Percentiles rank a stretch among this genome's conserved stretches.
These are phyloP conservation scores for Ustilago curta DNA, from an alignment of 1,284 basidiomycete species.

Conservation along the genomic window DNA sequence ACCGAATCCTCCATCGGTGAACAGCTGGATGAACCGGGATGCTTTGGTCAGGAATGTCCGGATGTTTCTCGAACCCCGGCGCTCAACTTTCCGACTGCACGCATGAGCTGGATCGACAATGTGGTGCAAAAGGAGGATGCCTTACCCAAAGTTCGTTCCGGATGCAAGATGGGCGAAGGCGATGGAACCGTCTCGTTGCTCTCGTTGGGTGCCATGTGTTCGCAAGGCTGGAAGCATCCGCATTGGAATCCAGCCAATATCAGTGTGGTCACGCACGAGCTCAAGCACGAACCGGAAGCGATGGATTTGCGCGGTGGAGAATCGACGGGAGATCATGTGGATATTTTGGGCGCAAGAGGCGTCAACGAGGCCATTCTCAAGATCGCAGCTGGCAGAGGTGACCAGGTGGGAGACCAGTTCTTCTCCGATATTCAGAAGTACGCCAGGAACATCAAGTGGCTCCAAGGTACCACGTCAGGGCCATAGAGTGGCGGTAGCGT, in stretches of 20 bases:
- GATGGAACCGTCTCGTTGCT: conserved; percentile 94
- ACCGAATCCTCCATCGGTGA: conserved; percentile 40
- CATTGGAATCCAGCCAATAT: conserved; percentile 90
- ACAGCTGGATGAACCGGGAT: conserved; percentile 38
- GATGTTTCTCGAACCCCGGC: conserved; percentile 49
- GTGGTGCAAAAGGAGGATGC: conserved; percentile 47
- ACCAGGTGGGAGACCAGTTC: conserved; percentile 74
- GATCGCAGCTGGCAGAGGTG: conserved; percentile 78
- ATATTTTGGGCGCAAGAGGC: conserved; percentile 87
- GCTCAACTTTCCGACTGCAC: conserved; percentile 56
- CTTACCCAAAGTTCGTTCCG: conserved; percentile 55
- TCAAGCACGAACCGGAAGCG: conserved; percentile 83
- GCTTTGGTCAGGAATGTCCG: conserved; percentile 37
- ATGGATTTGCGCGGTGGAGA: conserved; percentile 87
- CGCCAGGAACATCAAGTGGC: conserved; percentile 54
- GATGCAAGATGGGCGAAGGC: conserved; percentile 72
- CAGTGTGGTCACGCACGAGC: conserved; percentile 85
- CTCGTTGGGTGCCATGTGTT: conserved; percentile 94
- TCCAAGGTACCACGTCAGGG: conserved; percentile 21
- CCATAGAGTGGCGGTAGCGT: conserved; percentile 5
- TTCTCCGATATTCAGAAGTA: conserved; percentile 79
- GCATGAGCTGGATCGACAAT: conserved; percentile 59
- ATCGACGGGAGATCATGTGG: conserved; percentile 77
- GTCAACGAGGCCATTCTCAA: conserved; percentile 92
- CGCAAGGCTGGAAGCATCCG: conserved; percentile 86